Evolutionary conservation across 2,329 filamentous ascomycete genomes (phyloP), one percentile per base, ranked within the genome.

Genomic region (Chalaropsis thielavioides): DNA sequence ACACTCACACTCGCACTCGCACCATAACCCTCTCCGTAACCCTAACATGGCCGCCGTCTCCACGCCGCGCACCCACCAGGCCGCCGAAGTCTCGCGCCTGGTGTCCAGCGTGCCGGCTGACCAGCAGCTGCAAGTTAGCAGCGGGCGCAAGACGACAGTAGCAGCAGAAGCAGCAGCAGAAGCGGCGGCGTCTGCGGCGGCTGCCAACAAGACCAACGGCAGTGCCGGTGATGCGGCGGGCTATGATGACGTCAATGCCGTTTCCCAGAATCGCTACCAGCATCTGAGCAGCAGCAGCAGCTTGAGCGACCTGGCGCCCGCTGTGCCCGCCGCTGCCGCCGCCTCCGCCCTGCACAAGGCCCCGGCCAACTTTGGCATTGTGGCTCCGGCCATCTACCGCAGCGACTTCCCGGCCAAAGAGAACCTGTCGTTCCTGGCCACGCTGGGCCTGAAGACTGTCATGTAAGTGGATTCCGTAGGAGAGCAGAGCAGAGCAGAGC

Each of bases 391-490:
- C 8, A 79, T 96, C 35, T 96, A 90, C 73, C 83, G 92, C 63
- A 92, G 89, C 74, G 87, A 87, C 69, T 96, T 91, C 72, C 92
- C 92, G 2, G 78, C 84, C 68, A 74, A 80, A 4, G 80, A 85
- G 65, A 87, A 95, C 71, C 87, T 88, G 68, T 78, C 78, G 2
- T 92, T 88, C 71, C 76, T 96, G 64, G 77, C 81, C 70, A 78
- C 77, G 31, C 78, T 95, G 61, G 78, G 82, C 11, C 77, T 96
- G 68, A 91, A 89, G 76, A 92, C 88, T 17, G 86, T 96, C 66
- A 79, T 96, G 84, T 90, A 78, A 74, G 84, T 76, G 31, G 4
- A 51, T 13, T 49, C 7, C n/a, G 35, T 15, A 15, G 15, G 24
- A n/a, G 11, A 27, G 24, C 4, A n/a, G 41, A 24, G 54, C 56